Evolutionary conservation across 768 basidiomycete species (phyloP).

Genomic region (Boletus patriciae): DNA sequence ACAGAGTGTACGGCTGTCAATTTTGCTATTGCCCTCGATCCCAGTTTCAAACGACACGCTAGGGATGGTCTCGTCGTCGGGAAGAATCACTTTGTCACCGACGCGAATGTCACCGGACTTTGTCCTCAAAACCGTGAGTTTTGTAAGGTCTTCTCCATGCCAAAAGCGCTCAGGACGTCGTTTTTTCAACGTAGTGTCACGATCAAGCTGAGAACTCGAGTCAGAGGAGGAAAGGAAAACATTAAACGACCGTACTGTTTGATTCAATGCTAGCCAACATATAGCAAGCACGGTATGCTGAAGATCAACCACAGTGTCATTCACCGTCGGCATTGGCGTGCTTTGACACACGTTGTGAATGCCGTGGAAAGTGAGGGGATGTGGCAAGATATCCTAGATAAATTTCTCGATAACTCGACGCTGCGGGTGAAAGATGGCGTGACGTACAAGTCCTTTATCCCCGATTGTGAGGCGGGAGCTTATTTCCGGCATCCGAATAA

Average conservation of each 20-base stretch:
- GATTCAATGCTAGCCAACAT: conserved; percentile 86
- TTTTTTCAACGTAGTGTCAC: conserved; percentile 51
- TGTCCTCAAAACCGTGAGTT: conserved; percentile 62
- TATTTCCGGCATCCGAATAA: conserved; percentile 76
- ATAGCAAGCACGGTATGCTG: conserved; percentile 78
- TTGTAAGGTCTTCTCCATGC: conserved; percentile 60
- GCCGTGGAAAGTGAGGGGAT: conserved; percentile 46
- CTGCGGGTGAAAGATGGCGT: neutral
- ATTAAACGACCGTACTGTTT: conserved; percentile 53
- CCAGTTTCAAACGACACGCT: conserved; percentile 62
- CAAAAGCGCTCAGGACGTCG: conserved; percentile 76
- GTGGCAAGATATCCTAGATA: conserved; percentile 64
- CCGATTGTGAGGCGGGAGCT: conserved; percentile 75
- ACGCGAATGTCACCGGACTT: conserved; percentile 68
- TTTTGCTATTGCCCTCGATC: conserved; percentile 41
- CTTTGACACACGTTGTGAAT: conserved; percentile 49
- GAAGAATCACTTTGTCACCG: conserved; percentile 69
- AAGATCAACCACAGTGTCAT: conserved; percentile 69
- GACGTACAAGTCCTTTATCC: conserved; percentile 67
- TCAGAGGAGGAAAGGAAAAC: neutral
- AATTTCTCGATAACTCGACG: conserved; percentile 3
- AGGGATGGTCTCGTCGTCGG: conserved; percentile 47
- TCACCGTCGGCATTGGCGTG: conserved; percentile 40
- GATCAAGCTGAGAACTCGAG: conserved; percentile 52
- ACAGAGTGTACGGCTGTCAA: conserved; percentile 57